These are phyloP conservation scores for Fusarium drepaniforme DNA, from an alignment of 2,329 filamentous ascomycete genomes.

Conservation along the genomic window DNA sequence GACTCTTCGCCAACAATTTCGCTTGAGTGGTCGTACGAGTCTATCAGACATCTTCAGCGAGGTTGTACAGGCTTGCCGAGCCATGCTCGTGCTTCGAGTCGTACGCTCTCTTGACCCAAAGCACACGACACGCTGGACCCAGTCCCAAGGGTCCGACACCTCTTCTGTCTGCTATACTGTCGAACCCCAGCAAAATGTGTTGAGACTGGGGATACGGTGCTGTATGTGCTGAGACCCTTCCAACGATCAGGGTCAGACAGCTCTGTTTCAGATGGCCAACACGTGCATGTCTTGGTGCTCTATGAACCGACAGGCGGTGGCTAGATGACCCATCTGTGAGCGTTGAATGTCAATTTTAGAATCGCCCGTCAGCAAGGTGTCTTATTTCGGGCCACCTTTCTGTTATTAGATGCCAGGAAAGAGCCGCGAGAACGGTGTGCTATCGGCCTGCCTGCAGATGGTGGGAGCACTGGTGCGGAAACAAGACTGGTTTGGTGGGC, in stretches of 20 bases:
- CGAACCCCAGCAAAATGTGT: conserved; percentile 14
- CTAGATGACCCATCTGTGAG: conserved; percentile 6
- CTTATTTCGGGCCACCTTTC: not conserved
- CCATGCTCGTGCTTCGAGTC: conserved; percentile 22
- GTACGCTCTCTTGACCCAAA: conserved; percentile 12
- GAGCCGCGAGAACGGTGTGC: not conserved
- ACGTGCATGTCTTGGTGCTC: conserved; percentile 35
- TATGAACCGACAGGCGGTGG: not conserved
- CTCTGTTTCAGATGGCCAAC: conserved; percentile 25
- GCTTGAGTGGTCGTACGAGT: conserved; percentile 40
- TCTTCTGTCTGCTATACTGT: conserved; percentile 7
- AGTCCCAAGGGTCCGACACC: conserved; percentile 8
- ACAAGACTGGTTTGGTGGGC: not conserved
- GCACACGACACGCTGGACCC: conserved; percentile 17
- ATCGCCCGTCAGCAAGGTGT: not conserved
- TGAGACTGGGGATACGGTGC: conserved; percentile 19
- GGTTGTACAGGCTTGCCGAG: conserved; percentile 30
- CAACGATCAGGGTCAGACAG: conserved; percentile 22
- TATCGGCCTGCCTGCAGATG: not conserved
- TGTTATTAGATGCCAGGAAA: not conserved
- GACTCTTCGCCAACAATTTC: conserved; percentile 38
- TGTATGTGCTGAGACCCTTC: conserved; percentile 21
- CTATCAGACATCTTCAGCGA: conserved; percentile 37
- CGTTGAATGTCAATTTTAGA: conserved; percentile 9
- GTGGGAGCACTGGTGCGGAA: not conserved